Percentiles rank a stretch among this genome's conserved stretches.
phyloP scores from a whole-genome alignment of 2,329 filamentous ascomycete species.

The Fusarium miscanthi region DNA sequence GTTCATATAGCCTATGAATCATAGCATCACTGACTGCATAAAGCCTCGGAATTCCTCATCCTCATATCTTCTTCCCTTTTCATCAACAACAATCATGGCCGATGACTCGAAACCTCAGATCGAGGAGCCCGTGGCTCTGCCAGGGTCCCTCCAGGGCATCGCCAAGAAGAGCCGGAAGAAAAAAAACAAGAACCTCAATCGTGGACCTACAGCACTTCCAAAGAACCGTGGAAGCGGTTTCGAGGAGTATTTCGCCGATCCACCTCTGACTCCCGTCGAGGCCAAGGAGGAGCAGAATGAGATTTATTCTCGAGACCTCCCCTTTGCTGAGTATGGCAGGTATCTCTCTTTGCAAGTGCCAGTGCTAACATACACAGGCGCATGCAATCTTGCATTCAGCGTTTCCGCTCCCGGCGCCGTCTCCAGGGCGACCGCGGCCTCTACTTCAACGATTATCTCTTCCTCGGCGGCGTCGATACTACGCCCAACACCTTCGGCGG shows the following conservation, averaged over 20 bases:
- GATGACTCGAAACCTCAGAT: neutral
- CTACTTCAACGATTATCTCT: slow-evolving; percentile 83
- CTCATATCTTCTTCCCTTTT: neutral
- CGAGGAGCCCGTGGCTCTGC: slow-evolving; percentile 1
- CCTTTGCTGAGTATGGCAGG: slow-evolving; percentile 65
- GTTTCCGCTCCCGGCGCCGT: slow-evolving; percentile 81
- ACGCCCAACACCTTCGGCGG: slow-evolving; percentile 68
- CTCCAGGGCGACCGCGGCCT: slow-evolving; percentile 70
- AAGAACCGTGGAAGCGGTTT: slow-evolving; percentile 71
- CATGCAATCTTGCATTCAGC: slow-evolving; percentile 85
- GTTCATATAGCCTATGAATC: slow-evolving; percentile 10
- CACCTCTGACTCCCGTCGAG: slow-evolving; percentile 78
- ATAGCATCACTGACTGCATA: neutral
- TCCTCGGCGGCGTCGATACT: slow-evolving; percentile 82
- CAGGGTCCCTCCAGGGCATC: slow-evolving; percentile 30
- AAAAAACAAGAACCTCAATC: slow-evolving; percentile 31
- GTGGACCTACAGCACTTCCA: slow-evolving; percentile 56
- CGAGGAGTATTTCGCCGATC: slow-evolving; percentile 84
- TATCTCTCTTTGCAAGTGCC: neutral
- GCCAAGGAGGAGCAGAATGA: slow-evolving; percentile 69
- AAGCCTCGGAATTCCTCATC: neutral
- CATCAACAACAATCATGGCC: slow-evolving; percentile 2
- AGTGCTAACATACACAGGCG: slow-evolving; percentile 63
- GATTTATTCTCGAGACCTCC: slow-evolving; percentile 70
- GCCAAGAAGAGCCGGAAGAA: slow-evolving; percentile 35